Base-by-base conservation (phyloP, 2,329 filamentous ascomycete genomes). In the Coleophoma eucalyptorum region DNA sequence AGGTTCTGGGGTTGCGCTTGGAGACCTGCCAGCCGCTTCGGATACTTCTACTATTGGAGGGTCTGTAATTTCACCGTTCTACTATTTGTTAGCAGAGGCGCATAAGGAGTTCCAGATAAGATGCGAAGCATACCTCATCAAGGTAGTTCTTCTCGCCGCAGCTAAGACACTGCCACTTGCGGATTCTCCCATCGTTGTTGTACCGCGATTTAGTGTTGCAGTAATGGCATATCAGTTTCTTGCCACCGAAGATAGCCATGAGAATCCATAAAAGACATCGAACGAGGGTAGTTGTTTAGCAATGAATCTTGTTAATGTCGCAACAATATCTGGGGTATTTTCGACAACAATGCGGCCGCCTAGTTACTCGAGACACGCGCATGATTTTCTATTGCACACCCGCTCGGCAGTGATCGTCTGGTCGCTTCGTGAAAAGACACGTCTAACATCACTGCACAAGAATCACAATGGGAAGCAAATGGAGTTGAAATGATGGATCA, bases 121-220 rank as follows among this genome's bases (percentile, higher is more conserved):
- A 44, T 5, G 26, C 13, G 37, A 33, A 34, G 65, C 74, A 53
- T 72, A 94, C 91, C 74, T 93, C 79, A 66, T 99, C 94, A 32
- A 97, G 76, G 72, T 90, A 89, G 69, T 97, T 99, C 52, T 86
- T 84, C 16, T 92, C 89, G 62, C 94, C 89, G 74, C 94, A 99
- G 54, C 80, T 74, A 18, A 79, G 71, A 69, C 91, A 96, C 43
- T 84, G 75, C 70, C 92, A 96, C 62, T 83, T 78, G 65, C 76
- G 78, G 50, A 82, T 75, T 48, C 66, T 64, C 31, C 80, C 79
- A 60, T 83, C 78, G 61, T 80, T 84, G 56, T 70, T 74, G 50
- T 81, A 75, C 33, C 76, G 74, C 33, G 87, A 87, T 59, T 80
- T 82, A 65, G 77, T 77, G 60, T 88, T 87, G 69, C 92, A 96